Base-by-base conservation (phyloP, 768 basidiomycete genomes). In the Lyophyllum shimeji region DNA sequence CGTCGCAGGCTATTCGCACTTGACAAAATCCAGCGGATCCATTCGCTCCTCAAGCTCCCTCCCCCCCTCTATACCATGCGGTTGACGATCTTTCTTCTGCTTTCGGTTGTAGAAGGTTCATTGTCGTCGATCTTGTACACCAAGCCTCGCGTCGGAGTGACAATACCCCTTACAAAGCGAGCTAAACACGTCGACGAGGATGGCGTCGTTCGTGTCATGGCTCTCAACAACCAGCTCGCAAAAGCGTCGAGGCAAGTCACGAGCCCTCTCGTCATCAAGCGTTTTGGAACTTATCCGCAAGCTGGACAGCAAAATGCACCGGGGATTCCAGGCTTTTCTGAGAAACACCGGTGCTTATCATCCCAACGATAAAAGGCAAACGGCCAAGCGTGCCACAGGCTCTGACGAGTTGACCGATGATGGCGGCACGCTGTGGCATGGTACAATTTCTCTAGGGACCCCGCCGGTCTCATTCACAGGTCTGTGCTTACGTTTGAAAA, bases 371-470 rank as follows among this genome's bases (percentile, higher is more conserved):
- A 52, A 39, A 17, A 46, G 52, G 18, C 52, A 50, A 44, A 42
- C 59, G 50, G 50, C 55, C 33, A 71, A 65, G 63, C 69, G 75
- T 34, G 65, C 56, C 21, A 66, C 66, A 2, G 71, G 71, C 17
- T 34, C 57, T 21, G 68, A 66, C 25, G 43, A 68, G 7, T 69
- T 83, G 37, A 68, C 69, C 11, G 72, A 74, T 48, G 71, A 76
- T 46, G 62, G 66, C 51, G 69, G 68, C 13, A 60, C 67, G 42
- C 66, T 81, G 55, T 83, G 82, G 82, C 70, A 72, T 37, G 81
- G 80, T 23, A 51, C 66, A 5, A 75, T 82, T 42, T 65, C 65
- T 20, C 75, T 82, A 17, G 82, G 82, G 7, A 81, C 74, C 8
- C 82, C 82, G 17, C 66, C 77, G 4, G 63, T 66, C 57, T 60